Evolutionary conservation across 768 basidiomycete genomes (phyloP), one percentile per base, ranked within the genome.

Genomic region (Tylopilus sp.): DNA sequence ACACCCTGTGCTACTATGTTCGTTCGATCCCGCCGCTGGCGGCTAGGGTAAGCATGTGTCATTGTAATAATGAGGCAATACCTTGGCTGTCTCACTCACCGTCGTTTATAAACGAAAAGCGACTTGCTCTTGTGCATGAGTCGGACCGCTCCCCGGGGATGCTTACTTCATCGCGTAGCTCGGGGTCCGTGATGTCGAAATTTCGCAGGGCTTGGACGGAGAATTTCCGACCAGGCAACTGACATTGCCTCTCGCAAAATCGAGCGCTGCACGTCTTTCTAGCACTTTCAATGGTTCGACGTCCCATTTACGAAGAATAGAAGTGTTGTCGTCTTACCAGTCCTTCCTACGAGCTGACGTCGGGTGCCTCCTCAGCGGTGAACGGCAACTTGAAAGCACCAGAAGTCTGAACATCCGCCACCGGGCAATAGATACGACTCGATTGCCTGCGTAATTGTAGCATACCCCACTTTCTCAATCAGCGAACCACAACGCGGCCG

Each of bases 251-350:
- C 46, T 56, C 17, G 35, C 59, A 61, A 58, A 44, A 55, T 63
- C 50, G 61, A 60, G 55, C 28, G 42, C 18, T 41, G 47, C 40
- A 20, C 17, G 51, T 25, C 53, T 64, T n/a, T 57, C 55, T 40
- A 3, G 39, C 18, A 4, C 33, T 36, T 36, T 36, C 36, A n/a
- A 36, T 36, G 36, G 17, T 53, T 57, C 59, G 59, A 64, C 57
- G 47, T 43, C 18, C 42, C n/a, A 47, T 62, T 47, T 63, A 44
- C 53, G 41, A 56, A 52, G 62, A 52, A 64, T 4, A 54, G 62
- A 64, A 61, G 63, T 20, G 2, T n/a, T 28, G 50, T 45, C 35
- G 25, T 36, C 31, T 53, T 44, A 8, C 22, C 20, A 48, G 44
- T 30, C 38, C 50, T 60, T 53, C 35, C n/a, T 39, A 9, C 40